Conservation (phyloP, 768 basidiomycete species). For the Leccinum sublutescens region DNA sequence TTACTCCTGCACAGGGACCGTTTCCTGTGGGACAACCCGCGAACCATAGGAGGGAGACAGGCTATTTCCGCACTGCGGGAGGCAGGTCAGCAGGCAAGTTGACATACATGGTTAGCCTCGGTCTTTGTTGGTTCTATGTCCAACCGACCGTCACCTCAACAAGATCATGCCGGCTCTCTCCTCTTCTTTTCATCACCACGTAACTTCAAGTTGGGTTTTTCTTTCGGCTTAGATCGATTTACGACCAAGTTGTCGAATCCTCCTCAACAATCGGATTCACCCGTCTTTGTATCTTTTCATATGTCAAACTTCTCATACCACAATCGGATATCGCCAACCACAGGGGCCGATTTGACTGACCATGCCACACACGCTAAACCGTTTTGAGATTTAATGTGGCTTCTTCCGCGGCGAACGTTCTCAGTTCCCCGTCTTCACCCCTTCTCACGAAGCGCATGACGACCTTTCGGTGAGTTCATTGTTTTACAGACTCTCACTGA, state of each 20-base stretch:
- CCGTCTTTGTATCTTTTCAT: background rate
- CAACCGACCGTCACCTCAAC: background rate
- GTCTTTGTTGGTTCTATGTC: background rate
- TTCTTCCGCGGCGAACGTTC: slow-evolving; percentile 1
- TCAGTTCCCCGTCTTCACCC: slow-evolving; percentile 12
- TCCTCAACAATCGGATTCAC: background rate
- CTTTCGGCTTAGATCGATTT: background rate
- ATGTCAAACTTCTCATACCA: background rate
- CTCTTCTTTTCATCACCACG: background rate
- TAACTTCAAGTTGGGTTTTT: background rate
- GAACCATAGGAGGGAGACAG: slow-evolving; percentile 7
- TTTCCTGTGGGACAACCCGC: slow-evolving; percentile 11
- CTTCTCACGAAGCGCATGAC: slow-evolving; percentile 14
- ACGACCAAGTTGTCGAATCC: background rate
- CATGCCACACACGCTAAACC: slow-evolving; percentile 19
- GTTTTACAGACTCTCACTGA: background rate
- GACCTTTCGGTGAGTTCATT: background rate
- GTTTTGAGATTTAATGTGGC: slow-evolving; percentile 7
- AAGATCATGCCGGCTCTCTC: background rate
- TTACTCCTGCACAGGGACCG: background rate
- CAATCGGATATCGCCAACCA: background rate
- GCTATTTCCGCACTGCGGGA: slow-evolving; percentile 23
- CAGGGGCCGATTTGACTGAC: background rate
- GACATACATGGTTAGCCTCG: slow-evolving; percentile 15
- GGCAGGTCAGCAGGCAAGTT: background rate